phyloP scores from a whole-genome alignment of 1,284 basidiomycete genomes.

The Leccinum pallidistipes region DNA sequence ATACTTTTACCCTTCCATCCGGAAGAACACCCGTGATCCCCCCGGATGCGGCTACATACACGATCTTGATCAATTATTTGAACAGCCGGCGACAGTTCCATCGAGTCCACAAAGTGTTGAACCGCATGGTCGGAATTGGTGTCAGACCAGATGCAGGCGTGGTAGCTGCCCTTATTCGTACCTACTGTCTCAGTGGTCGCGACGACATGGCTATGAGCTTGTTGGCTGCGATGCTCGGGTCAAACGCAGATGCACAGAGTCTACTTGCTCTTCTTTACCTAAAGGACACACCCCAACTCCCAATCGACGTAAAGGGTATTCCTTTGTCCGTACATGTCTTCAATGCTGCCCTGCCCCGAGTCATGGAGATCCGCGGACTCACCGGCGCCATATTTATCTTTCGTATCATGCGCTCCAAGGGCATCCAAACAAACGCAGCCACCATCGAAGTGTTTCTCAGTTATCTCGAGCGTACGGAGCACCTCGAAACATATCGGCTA shows the following conservation, averaged over 20 bases:
- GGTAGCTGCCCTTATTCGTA: conserved; percentile 54
- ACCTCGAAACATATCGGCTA: conserved; percentile 44
- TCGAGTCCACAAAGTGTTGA: conserved; percentile 47
- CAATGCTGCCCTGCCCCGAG: conserved; percentile 56
- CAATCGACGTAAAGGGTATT: conserved; percentile 39
- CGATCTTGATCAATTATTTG: conserved; percentile 61
- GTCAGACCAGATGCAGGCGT: conserved; percentile 48
- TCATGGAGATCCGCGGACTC: conserved; percentile 50
- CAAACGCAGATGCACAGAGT: conserved; percentile 20
- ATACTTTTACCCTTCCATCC: conserved; percentile 6
- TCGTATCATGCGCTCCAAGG: conserved; percentile 51
- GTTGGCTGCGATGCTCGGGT: conserved; percentile 46
- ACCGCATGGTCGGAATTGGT: conserved; percentile 44
- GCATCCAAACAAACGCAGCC: conserved; percentile 48
- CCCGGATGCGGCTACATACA: conserved; percentile 62
- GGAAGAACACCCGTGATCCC: conserved; percentile 22
- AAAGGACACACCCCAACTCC: conserved; percentile 19
- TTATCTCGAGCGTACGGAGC: conserved; percentile 45
- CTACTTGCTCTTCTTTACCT: conserved; percentile 29
- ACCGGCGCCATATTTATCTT: conserved; percentile 45
- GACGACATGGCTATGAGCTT: conserved; percentile 50
- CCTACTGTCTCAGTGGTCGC: conserved; percentile 49
- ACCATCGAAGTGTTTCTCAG: conserved; percentile 56
- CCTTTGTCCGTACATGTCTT: conserved; percentile 50
- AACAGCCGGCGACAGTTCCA: conserved; percentile 45